Evolutionary conservation across 73 alveolate genomes (phyloP).

Genomic region (Paramecium primaurelia): DNA sequence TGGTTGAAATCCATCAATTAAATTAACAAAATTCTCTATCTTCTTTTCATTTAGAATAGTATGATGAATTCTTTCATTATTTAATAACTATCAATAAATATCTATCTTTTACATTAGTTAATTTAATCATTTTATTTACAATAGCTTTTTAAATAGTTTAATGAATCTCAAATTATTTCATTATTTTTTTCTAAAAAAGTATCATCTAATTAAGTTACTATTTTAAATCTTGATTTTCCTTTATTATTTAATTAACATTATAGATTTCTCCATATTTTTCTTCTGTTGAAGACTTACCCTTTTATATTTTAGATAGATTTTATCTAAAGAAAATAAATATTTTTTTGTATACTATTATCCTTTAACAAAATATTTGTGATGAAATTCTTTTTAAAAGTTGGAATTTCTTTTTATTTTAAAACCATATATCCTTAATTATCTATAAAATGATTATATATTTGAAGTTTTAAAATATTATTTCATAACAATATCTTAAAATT

Average conservation of each 20-base stretch:
- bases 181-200: not conserved
- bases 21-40: not conserved
- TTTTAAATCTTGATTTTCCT: not conserved
- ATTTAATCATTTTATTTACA: not conserved
- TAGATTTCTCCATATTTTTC: not conserved
- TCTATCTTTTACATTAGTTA: not conserved
- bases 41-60: not conserved
- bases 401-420: not conserved
- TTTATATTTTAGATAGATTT: not conserved
- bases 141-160: not conserved
- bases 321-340: not conserved
- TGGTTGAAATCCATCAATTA: not conserved
- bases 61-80: not conserved
- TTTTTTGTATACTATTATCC: not conserved
- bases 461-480: not conserved
- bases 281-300: not conserved
- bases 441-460: not conserved
- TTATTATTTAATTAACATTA: not conserved
- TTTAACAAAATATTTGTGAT: not conserved
- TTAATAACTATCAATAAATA: not conserved
- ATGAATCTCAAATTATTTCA: not conserved
- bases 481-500: not conserved
- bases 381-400: not conserved
- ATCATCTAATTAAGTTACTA: not conserved
- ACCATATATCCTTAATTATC: not conserved